A percentile compares a stretch with the other conserved stretches of the same genome.
phyloP scores from a whole-genome alignment of 2,329 filamentous ascomycete species.

The Cladosporium halotolerans region DNA sequence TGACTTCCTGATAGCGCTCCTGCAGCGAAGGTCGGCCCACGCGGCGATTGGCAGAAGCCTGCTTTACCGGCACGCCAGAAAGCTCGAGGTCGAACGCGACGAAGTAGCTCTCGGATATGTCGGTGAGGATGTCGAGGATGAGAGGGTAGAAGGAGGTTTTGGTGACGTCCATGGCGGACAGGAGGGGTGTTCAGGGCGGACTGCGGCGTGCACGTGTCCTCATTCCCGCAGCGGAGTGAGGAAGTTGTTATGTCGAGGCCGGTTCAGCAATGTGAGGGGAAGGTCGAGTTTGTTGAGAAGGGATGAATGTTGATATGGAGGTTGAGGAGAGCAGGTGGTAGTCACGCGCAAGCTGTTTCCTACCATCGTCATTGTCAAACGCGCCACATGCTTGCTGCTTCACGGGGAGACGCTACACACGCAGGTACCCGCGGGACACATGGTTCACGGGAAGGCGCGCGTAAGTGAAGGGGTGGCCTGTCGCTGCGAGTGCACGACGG shows the following conservation, averaged over 20 bases:
- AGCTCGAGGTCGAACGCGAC: conserved; percentile 62
- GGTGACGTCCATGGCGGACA: conserved; percentile 50
- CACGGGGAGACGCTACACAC: background rate
- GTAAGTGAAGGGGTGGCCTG: too few species aligned
- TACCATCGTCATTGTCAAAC: conserved; percentile 2
- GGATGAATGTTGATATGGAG: background rate
- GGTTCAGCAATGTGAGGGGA: conserved; percentile 53
- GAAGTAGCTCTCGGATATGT: conserved; percentile 54
- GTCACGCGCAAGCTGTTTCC: conserved; percentile 6
- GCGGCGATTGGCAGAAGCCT: conserved; percentile 26
- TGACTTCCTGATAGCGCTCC: conserved; percentile 55
- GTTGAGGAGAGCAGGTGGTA: conserved; percentile 3
- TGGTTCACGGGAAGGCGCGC: background rate
- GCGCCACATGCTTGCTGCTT: background rate
- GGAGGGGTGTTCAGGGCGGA: background rate
- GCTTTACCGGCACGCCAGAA: conserved; percentile 52
- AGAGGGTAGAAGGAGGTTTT: conserved; percentile 43
- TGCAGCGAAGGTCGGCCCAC: conserved; percentile 45
- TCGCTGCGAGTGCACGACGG: too few species aligned
- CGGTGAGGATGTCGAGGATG: conserved; percentile 51
- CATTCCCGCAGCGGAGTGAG: background rate
- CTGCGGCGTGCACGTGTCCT: conserved; percentile 2
- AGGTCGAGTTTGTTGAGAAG: conserved; percentile 45
- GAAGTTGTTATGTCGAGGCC: background rate
- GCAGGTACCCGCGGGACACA: background rate